A percentile compares a stretch with the other conserved stretches of the same genome.
These are phyloP conservation scores for Solanum hybrid DNA, from an alignment of 305 asterid species.

Conservation along the genomic window DNA sequence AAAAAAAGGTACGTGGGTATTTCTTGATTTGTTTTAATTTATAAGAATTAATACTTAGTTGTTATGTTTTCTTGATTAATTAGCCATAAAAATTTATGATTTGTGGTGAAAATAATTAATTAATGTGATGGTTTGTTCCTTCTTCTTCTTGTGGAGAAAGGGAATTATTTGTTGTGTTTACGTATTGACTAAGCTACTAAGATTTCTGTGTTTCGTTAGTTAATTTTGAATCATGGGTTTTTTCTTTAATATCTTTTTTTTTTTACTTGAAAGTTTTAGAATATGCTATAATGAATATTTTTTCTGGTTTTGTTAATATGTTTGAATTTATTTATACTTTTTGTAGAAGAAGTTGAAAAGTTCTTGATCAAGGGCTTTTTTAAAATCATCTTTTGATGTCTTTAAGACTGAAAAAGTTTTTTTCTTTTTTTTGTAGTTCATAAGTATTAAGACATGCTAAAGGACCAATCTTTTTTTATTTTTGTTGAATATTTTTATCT, in stretches of 20 bases:
- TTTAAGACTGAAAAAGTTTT: neutral
- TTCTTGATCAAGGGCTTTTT: neutral
- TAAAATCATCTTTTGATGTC: neutral
- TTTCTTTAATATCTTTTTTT: neutral
- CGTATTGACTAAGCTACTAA: neutral
- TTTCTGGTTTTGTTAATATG: neutral
- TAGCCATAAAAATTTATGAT: neutral
- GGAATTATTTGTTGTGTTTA: neutral
- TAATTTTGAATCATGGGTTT: neutral
- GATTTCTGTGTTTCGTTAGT: neutral
- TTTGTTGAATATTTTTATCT: neutral
- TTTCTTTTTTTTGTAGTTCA: neutral
- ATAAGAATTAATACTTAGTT: neutral
- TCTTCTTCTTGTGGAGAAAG: neutral
- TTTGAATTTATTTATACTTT: neutral
- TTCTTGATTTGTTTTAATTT: slow-evolving; percentile 8
- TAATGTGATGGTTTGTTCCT: neutral
- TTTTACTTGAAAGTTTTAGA: neutral
- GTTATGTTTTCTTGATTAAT: slow-evolving; percentile 3
- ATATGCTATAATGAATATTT: neutral
- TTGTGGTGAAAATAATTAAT: neutral
- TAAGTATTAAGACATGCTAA: neutral
- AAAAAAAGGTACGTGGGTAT: slow-evolving; percentile 23
- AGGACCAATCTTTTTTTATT: neutral
- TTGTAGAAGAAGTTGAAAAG: neutral